Evolutionary conservation across 1,284 basidiomycete genomes (phyloP), one percentile per base, ranked within the genome.

Genomic region (Boletellus deceptivus): DNA sequence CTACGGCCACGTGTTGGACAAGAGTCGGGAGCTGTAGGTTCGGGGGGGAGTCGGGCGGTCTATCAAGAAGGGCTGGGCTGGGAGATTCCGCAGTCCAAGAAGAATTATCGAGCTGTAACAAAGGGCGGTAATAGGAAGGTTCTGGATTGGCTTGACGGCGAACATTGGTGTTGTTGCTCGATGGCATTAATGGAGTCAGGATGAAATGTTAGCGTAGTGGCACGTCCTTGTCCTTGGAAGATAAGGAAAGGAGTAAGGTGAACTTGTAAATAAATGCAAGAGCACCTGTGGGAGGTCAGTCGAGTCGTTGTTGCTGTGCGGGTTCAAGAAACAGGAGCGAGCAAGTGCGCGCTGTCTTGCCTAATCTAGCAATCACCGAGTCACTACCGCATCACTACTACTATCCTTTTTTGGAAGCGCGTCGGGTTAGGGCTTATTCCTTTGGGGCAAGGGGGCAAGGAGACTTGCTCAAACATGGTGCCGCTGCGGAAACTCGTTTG

Each of bases 221-320:
- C 45, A 14, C 35, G 27, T 55, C 51, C 50, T 55, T 44, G 56
- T 65, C 46, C 56, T 50, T 60, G 39, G 50, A 52, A 57, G 49
- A 55, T 55, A 54, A 63, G 39, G 46, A 18, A 52, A 51, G 40
- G 42, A 39, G 39, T 17, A 39, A 37, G 51, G 59, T 46, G 64
- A 22, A 55, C 64, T 67, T 67, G 64, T 69, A 67, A 67, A 52
- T 53, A 48, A 67, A 67, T 67, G 47, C 68, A 67, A 67, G 67
- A 57, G 34, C 65, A 61, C 59, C 58, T 40, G 25, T 18, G 31
- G 3, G 13, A 24, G 37, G 56, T 46, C 39, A 43, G 47, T 29
- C 29, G 29, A 48, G 20, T 25, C 11, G 59, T 60, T 3, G 62
- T 56, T 64, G 63, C 60, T 65, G 62, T 63, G 41, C 22, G 41